These are phyloP conservation scores for Aspergillus incahuasiensis DNA, from an alignment of 495 filamentous ascomycete genomes.

Conservation along the genomic window DNA sequence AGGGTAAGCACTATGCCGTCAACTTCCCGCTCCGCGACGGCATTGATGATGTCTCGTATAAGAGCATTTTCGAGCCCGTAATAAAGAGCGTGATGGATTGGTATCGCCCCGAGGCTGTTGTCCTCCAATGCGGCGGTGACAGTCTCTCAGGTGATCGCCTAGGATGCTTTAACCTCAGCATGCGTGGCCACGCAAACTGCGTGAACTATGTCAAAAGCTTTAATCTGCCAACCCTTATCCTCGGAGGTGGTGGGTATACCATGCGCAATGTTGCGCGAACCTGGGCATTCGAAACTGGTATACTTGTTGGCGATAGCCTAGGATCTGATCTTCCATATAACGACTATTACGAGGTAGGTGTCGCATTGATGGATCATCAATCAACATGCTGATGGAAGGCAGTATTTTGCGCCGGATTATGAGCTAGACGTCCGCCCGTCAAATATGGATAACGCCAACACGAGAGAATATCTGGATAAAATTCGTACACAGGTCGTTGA, in stretches of 20 bases:
- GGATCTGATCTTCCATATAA: conserved; percentile 85
- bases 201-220: conserved; percentile 94
- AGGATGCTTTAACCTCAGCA: conserved; percentile 97
- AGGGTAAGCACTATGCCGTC: conserved; percentile 89
- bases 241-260: conserved; percentile 95
- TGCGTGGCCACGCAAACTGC: conserved; percentile 96
- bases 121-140: conserved; percentile 95
- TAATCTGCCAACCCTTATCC: conserved; percentile 80
- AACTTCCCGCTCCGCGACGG: conserved; percentile 97
- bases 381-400: conserved; percentile 13
- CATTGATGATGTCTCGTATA: conserved; percentile 89
- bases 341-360: conserved; percentile 90
- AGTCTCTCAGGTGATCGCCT: conserved; percentile 90
- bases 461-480: conserved; percentile 88
- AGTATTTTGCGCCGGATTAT: conserved; percentile 98
- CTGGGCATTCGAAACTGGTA: conserved; percentile 95
- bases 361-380: background rate
- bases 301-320: conserved; percentile 78
- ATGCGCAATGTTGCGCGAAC: conserved; percentile 98
- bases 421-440: conserved; percentile 90
- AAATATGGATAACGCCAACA: conserved; percentile 99
- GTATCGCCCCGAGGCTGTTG: conserved; percentile 90
- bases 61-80: conserved; percentile 91
- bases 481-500: conserved; percentile 90
- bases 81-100: conserved; percentile 93